Percentiles rank a stretch among this genome's conserved stretches.
Conservation (phyloP, 2,329 filamentous ascomycete species). For the Immersiporthe knoxdaviesiana region DNA sequence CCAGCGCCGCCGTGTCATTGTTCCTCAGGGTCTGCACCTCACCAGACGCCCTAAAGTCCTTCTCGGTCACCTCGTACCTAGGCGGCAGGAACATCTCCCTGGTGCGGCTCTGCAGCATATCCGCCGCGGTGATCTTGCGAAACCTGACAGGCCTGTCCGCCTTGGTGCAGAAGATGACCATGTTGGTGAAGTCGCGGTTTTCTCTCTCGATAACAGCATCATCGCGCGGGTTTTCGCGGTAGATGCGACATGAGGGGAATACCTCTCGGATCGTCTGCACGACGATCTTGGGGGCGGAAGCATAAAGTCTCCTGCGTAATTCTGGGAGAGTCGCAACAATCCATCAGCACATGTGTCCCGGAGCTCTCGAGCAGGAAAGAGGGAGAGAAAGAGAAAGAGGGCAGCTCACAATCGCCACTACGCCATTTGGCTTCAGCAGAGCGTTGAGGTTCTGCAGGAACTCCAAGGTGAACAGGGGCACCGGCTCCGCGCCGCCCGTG, state of each 20-base stretch:
- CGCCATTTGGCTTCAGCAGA: conserved; percentile 76
- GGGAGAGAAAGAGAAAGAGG: too few relatives aligned
- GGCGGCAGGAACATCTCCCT: conserved; percentile 74
- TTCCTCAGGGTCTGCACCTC: conserved; percentile 59
- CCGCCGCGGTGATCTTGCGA: conserved; percentile 63
- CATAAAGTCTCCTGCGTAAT: conserved; percentile 88
- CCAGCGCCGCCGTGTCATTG: conserved; percentile 69
- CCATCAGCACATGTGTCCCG: conserved; percentile 17
- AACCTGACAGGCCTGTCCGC: conserved; percentile 60
- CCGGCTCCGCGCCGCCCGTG: conserved; percentile 91
- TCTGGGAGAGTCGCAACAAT: conserved; percentile 54
- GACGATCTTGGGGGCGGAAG: conserved; percentile 76
- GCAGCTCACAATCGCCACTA: conserved; percentile 78
- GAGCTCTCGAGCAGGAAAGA: not conserved
- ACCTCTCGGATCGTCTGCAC: conserved; percentile 80
- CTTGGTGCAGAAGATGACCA: conserved; percentile 93
- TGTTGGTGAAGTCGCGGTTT: conserved; percentile 82
- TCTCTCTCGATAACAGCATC: conserved; percentile 50
- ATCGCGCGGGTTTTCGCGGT: conserved; percentile 72
- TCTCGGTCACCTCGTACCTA: conserved; percentile 66
- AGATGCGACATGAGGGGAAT: conserved; percentile 90
- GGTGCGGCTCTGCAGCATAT: conserved; percentile 74
- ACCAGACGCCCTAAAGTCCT: conserved; percentile 47
- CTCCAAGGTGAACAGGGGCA: conserved; percentile 82
- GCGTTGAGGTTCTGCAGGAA: conserved; percentile 74